Conservation (phyloP, 257 asterid species). For the Plectranthus barbatus region DNA sequence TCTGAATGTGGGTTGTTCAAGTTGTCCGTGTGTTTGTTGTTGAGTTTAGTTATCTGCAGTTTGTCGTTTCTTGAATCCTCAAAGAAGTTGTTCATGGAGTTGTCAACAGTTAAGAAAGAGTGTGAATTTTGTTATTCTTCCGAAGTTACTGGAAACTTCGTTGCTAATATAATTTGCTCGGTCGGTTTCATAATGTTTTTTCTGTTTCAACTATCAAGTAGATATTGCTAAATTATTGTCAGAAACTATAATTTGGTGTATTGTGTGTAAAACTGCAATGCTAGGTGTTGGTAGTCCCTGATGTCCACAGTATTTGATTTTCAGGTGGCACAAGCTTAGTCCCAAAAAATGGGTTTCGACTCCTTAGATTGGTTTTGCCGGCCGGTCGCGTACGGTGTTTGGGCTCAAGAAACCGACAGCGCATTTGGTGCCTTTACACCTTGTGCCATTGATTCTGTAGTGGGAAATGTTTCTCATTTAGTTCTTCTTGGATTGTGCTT, state of each 20-base stretch:
- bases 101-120: neutral
- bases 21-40: neutral
- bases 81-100: neutral
- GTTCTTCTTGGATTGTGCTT: conserved; percentile 51
- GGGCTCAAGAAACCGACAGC: conserved; percentile 52
- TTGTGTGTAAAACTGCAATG: neutral
- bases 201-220: neutral
- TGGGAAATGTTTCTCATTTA: conserved; percentile 48
- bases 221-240: neutral
- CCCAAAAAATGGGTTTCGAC: conserved; percentile 40
- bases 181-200: neutral
- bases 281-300: neutral
- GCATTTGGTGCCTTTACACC: conserved; percentile 79
- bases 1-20: neutral
- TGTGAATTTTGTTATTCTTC: neutral
- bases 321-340: neutral
- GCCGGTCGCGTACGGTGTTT: conserved; percentile 56
- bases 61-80: no score
- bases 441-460: conserved; percentile 58
- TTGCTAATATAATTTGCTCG: neutral
- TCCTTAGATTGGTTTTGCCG: conserved; percentile 70
- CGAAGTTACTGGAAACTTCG: neutral
- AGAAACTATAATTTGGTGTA: neutral
- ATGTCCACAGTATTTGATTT: neutral
- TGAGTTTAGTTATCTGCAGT: neutral